Conservation (phyloP, 805 yeast genomes). For the Pichia cephalocereana region DNA sequence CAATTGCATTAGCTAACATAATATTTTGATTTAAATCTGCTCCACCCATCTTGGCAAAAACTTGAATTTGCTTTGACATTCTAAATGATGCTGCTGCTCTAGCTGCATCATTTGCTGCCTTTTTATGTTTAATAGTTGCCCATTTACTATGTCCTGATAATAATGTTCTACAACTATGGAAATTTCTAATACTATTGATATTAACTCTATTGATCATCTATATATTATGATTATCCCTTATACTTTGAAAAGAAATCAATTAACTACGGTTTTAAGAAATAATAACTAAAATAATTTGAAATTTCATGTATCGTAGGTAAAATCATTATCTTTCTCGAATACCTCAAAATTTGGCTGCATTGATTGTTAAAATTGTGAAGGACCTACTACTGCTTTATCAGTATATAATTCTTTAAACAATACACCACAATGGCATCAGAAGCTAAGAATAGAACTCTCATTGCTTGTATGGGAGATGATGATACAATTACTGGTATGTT, state of each 20-base stretch:
- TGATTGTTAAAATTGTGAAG: too few species aligned
- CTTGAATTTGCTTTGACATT: conserved; percentile 62
- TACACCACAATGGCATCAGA: conserved; percentile 2
- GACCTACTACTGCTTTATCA: not conserved
- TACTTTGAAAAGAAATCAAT: too few species aligned
- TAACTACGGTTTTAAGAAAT: too few species aligned
- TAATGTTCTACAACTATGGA: not conserved
- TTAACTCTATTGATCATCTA: not conserved
- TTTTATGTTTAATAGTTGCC: conserved; percentile 91
- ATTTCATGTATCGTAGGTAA: too few species aligned
- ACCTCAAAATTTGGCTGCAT: too few species aligned
- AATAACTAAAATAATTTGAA: too few species aligned
- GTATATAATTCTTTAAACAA: not conserved
- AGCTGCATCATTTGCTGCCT: conserved; percentile 83
- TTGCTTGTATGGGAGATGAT: conserved; percentile 96
- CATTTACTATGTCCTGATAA: conserved; percentile 89
- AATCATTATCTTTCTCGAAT: too few species aligned
- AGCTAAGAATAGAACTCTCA: conserved; percentile 55
- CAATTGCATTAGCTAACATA: conserved; percentile 61
- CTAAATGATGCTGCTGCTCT: conserved; percentile 61
- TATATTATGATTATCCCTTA: not conserved
- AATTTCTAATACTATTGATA: not conserved
- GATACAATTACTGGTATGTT: conserved; percentile 95
- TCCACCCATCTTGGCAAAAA: conserved; percentile 69
- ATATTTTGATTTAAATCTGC: conserved; percentile 54